These are phyloP conservation scores for Manihot esculenta DNA, from an alignment of 441 rosid genomes.

Conservation along the genomic window DNA sequence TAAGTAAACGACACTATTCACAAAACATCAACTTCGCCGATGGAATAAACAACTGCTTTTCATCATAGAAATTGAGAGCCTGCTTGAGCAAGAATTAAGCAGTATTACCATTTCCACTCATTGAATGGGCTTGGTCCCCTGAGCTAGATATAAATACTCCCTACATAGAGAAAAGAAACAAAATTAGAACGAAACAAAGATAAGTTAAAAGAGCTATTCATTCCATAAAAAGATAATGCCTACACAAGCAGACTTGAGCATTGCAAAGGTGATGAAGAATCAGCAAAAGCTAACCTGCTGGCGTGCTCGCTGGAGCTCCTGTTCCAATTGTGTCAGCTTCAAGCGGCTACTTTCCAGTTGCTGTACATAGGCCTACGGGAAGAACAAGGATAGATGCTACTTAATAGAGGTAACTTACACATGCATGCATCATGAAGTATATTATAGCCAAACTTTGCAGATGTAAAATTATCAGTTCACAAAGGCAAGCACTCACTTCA, in stretches of 20 bases:
- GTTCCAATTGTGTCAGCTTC: conserved; percentile 93
- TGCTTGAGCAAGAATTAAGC: conserved; percentile 2
- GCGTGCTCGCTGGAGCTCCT: conserved; percentile 95
- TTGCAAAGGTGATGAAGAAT: conserved; percentile 16
- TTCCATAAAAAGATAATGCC: conserved; percentile 1
- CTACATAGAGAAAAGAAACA: conserved; percentile 33
- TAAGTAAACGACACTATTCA: not conserved
- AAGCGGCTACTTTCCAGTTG: conserved; percentile 92
- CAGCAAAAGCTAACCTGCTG: conserved; percentile 67
- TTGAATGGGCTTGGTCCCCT: conserved; percentile 88
- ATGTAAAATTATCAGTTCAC: not conserved
- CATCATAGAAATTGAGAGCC: not conserved
- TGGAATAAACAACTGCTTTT: not conserved
- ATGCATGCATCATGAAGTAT: conserved; percentile 8
- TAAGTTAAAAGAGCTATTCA: not conserved
- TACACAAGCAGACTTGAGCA: not conserved
- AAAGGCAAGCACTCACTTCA: not conserved
- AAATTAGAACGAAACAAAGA: no score
- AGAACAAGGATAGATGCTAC: conserved; percentile 21
- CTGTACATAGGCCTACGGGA: conserved; percentile 80
- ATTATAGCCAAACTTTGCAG: not conserved
- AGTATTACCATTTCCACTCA: conserved; percentile 82
- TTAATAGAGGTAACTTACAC: not conserved
- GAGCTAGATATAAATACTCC: conserved; percentile 97
- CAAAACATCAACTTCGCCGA: no score